Base-by-base conservation (phyloP, 1,284 basidiomycete species). In the Schizophyllum amplum region DNA sequence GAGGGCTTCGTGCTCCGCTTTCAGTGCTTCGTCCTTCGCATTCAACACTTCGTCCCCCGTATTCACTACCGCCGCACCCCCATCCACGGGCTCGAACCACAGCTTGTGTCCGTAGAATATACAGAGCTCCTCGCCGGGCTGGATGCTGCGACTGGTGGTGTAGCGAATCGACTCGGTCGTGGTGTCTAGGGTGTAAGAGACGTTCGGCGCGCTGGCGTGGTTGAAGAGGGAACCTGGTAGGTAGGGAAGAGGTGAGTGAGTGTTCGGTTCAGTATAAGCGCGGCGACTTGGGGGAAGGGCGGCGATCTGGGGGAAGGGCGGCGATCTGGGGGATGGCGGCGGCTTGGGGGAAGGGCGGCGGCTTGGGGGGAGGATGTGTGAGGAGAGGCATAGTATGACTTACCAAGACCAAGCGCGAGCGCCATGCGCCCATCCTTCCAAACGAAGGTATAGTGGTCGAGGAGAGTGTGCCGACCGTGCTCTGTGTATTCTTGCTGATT, bases 381-480 rank as follows among this genome's bases (percentile, higher is more conserved):
- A n/a, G n/a, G n/a, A n/a, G n/a, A n/a, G n/a, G n/a, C n/a, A n/a
- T n/a, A n/a, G n/a, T n/a, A 47, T n/a, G n/a, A 69, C 78, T 61
- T 66, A 93, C 92, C 94, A 24, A 96, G 75, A 1, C 94, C 94
- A 0, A 96, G 71, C 0, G 91, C 90, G 1, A 98, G 77, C 0
- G 90, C 94, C 90, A 93, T 92, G 1, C 83, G 81, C 0, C 87
- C 87, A 61, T 83, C 81, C 52, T 75, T 72, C 89, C 92, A 97
- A 49, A 82, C 86, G 66, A 95, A 95, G 0, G 91, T 86, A 67
- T 95, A 95, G 53, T 88, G 84, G 62, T 94, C 89, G 15, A 96
- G 72, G 0, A 89, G 71, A 0, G 90, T 95, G 63, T 87, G 75
- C 62, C 71, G 62, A 56, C 86, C 88, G 66, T 88, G 78, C 5